Conservation (phyloP, 2,329 filamentous ascomycete genomes). For the Aspergillus ibericus region DNA sequence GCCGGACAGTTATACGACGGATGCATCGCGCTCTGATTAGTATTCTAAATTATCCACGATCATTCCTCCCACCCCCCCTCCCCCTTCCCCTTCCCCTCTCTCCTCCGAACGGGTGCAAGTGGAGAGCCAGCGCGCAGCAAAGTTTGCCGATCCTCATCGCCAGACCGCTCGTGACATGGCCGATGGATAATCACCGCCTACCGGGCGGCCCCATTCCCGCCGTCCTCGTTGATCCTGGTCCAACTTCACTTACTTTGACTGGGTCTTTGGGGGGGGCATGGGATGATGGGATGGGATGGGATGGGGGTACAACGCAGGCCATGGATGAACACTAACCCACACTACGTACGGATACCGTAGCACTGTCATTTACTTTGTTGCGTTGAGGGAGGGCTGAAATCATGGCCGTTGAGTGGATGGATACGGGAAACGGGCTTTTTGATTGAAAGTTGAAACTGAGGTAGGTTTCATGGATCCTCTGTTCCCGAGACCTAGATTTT, state of each 20-base stretch:
- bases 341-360: neutral
- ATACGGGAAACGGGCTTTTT: conserved; percentile 9
- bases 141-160: conserved; percentile 21
- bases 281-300: neutral
- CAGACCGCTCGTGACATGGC: conserved; percentile 20
- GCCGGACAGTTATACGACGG: neutral
- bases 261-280: neutral
- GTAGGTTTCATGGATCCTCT: conserved; percentile 6
- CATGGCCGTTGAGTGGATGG: conserved; percentile 9
- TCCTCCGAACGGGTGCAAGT: neutral
- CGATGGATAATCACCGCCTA: neutral
- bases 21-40: neutral
- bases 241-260: neutral
- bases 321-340: neutral
- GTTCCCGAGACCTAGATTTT: conserved; percentile 14
- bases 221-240: neutral
- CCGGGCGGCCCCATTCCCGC: conserved; percentile 1
- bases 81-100: neutral
- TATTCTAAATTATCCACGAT: neutral
- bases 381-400: conserved; percentile 15
- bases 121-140: conserved; percentile 7
- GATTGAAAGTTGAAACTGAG: neutral
- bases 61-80: no score
- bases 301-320: neutral
- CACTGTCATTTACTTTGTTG: neutral